Conservation (phyloP, 495 filamentous ascomycete species). For the Aspergillus egyptiacus region DNA sequence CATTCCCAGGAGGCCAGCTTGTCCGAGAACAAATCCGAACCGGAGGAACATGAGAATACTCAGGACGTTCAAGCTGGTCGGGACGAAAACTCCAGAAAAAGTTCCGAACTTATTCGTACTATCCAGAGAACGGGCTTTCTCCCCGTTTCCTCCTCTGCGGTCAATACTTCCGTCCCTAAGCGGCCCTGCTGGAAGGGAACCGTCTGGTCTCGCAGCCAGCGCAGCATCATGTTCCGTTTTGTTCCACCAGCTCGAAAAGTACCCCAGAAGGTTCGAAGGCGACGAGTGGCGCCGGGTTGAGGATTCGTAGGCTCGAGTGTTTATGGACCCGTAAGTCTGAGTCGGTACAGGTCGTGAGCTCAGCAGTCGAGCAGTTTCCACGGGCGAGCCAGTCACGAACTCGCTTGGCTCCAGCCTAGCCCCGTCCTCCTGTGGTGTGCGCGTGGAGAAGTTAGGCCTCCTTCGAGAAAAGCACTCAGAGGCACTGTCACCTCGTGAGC, state of each 20-base stretch:
- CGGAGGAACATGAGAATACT: slow-evolving; percentile 91
- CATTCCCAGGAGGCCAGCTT: slow-evolving; percentile 73
- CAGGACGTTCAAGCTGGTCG: slow-evolving; percentile 80
- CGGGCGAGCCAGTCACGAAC: slow-evolving; percentile 15
- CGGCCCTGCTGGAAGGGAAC: slow-evolving; percentile 21
- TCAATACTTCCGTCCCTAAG: slow-evolving; percentile 26
- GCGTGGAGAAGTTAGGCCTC: slow-evolving; percentile 48
- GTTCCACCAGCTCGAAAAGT: slow-evolving; percentile 29
- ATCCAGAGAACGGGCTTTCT: slow-evolving; percentile 43
- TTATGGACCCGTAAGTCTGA: slow-evolving; percentile 31
- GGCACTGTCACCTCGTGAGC: slow-evolving; percentile 17
- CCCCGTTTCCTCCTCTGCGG: slow-evolving; percentile 33
- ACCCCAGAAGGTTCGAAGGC: slow-evolving; percentile 20
- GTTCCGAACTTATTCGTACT: slow-evolving; percentile 60
- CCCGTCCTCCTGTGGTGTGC: slow-evolving; percentile 51
- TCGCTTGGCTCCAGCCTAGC: slow-evolving; percentile 43
- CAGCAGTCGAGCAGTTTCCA: slow-evolving; percentile 21
- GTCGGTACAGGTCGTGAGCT: slow-evolving; percentile 20
- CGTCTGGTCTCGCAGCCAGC: slow-evolving; percentile 7
- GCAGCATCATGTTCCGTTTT: slow-evolving; percentile 12
- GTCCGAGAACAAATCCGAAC: slow-evolving; percentile 74
- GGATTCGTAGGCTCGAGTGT: slow-evolving; percentile 5
- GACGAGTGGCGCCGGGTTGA: slow-evolving; percentile 20
- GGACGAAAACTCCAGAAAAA: slow-evolving; percentile 78
- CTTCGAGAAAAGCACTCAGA: slow-evolving; percentile 33